Conservation (phyloP, 345 rosid genomes). For the Gossypium bickii region DNA sequence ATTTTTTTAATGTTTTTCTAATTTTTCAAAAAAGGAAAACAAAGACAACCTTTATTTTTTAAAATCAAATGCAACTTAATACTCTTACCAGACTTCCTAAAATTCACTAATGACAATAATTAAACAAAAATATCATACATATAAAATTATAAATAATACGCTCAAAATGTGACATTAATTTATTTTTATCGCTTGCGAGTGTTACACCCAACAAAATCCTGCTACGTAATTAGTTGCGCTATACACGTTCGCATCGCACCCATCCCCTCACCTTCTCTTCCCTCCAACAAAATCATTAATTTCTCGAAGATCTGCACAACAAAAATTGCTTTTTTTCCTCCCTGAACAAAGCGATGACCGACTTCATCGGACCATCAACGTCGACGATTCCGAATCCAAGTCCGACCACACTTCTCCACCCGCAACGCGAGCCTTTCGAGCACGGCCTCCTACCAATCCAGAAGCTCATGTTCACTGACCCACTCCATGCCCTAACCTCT, state of each 20-base stretch:
- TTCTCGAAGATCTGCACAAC: constrained; percentile 37
- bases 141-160: too few relatives aligned
- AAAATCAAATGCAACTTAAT: too few relatives aligned
- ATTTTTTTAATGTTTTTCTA: too few relatives aligned
- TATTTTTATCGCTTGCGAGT: too few relatives aligned
- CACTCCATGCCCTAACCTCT: constrained; percentile 65
- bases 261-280: background rate
- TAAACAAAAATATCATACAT: too few relatives aligned
- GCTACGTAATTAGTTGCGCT: background rate
- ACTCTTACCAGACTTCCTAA: too few relatives aligned
- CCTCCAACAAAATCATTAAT: constrained; percentile 15
- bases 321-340: background rate
- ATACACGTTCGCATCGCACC: background rate
- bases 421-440: constrained; percentile 91
- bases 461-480: constrained; percentile 85
- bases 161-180: too few relatives aligned
- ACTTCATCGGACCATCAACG: constrained; percentile 49
- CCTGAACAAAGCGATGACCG: constrained; percentile 37
- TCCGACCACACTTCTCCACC: constrained; percentile 56
- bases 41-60: too few relatives aligned
- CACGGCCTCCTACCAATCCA: constrained; percentile 93
- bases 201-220: background rate
- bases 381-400: constrained; percentile 32
- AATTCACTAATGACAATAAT: too few relatives aligned
- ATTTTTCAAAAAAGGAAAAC: too few relatives aligned